Base-by-base conservation (phyloP, 2,329 filamentous ascomycete genomes). In the Sordariomycetes sp. region DNA sequence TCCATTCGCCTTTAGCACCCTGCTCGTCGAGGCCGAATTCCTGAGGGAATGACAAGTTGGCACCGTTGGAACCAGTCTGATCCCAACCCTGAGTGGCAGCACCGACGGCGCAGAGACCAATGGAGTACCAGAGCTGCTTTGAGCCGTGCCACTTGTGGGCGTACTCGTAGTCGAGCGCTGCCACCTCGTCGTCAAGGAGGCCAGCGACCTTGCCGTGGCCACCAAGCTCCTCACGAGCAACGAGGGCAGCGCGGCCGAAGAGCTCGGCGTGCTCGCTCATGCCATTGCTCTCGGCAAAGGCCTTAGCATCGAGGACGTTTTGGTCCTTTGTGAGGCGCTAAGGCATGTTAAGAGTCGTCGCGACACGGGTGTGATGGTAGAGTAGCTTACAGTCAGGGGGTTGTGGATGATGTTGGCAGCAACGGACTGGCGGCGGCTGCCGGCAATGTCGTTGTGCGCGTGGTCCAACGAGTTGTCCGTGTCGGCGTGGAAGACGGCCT, bases 61-160 rank as follows among this genome's bases (percentile, higher is more conserved):
- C 75, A 26, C 72, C 72, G 45, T 76, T 76, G 35, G 61, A 57
- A 18, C 71, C 74, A 5, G 73, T 78, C 52, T 78, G 70, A 43
- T 79, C 75, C 75, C 75, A 79, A 14, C 75, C 74, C 35, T 67
- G 63, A 2, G 70, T 67, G n/a, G 70, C 69, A 10, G 71, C 71
- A 23, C 66, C 69, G 32, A 75, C 57, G 19, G 70, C 70, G 46
- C 69, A 72, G 18, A 68, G 55, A 8, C 59, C 51, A 40, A 78
- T 72, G 3, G 69, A 46, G 36, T 49, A 50, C 41, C 47, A 46
- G 16, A 54, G 43, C 46, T 48, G 52, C 39, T 43, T 55, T 0
- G 70, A 63, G n/a, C 66, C 64, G 40, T 59, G 57, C 62, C 70
- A 75, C 44, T 69, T 72, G 57, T 75, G 69, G 68, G 75, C 32